Conservation (phyloP, 257 asterid species). For the Solanum ahanhuiri region DNA sequence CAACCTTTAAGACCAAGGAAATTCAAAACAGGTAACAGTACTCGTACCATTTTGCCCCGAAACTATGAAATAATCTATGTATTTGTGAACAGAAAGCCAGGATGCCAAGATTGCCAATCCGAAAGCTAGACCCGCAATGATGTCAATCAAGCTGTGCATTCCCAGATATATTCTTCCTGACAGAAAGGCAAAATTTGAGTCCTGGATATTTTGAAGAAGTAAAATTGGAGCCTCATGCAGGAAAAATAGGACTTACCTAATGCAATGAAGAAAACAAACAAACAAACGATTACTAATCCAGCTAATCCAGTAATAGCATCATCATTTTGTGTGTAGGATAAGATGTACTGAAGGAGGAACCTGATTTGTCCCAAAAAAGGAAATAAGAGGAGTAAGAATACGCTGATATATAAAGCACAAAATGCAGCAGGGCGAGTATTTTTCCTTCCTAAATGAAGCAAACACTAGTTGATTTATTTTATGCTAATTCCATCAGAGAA, state of each 20-base stretch:
- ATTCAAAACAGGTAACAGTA: not conserved
- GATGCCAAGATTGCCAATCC: conserved; percentile 63
- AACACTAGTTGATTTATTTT: not conserved
- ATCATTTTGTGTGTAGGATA: conserved; percentile 29
- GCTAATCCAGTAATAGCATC: conserved; percentile 20
- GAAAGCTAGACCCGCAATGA: conserved; percentile 60
- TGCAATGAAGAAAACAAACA: conserved; percentile 60
- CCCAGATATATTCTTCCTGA: conserved; percentile 92
- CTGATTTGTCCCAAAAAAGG: conserved; percentile 28
- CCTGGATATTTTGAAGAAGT: conserved; percentile 1
- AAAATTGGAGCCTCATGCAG: conserved; percentile 1
- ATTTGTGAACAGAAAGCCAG: conserved; percentile 61
- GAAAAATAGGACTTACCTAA: conserved; percentile 39
- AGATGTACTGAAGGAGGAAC: conserved; percentile 60
- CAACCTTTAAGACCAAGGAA: not conserved
- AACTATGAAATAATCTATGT: conserved; percentile 53
- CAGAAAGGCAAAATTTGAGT: conserved; percentile 3
- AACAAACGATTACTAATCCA: conserved; percentile 40
- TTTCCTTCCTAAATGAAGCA: not conserved
- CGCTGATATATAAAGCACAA: not conserved
- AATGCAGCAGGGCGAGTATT: not conserved
- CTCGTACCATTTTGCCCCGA: conserved; percentile 73
- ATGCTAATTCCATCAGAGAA: not conserved
- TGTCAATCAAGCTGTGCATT: conserved; percentile 88
- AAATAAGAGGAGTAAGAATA: not conserved